These are phyloP conservation scores for Sicyos edulis DNA, from an alignment of 306 rosid species.

Conservation along the genomic window DNA sequence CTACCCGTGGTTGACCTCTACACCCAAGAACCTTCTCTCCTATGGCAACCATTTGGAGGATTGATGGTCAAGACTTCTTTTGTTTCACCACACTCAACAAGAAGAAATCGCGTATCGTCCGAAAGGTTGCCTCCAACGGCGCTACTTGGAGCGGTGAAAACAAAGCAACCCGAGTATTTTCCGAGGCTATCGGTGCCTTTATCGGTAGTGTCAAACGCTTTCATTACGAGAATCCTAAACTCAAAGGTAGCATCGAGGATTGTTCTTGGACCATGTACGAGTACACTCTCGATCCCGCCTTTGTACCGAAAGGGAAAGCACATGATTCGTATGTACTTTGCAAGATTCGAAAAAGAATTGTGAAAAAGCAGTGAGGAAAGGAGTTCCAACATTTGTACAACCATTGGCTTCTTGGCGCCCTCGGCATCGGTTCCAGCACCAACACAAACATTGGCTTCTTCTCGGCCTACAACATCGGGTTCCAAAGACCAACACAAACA, in stretches of 20 bases:
- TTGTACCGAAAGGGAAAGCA: background rate
- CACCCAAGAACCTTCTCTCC: background rate
- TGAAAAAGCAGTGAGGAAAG: background rate
- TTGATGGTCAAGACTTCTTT: background rate
- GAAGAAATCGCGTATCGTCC: background rate
- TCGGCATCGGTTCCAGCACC: too few relatives aligned
- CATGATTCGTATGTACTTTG: background rate
- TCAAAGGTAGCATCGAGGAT: background rate
- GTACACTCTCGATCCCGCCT: background rate
- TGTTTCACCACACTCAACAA: background rate
- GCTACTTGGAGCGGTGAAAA: background rate
- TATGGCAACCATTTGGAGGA: background rate
- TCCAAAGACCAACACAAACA: too few relatives aligned
- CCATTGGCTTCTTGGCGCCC: too few relatives aligned
- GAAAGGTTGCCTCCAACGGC: background rate
- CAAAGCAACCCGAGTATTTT: background rate
- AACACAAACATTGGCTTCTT: too few relatives aligned
- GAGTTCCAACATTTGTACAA: accelerated
- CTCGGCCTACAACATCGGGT: too few relatives aligned
- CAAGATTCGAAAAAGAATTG: background rate
- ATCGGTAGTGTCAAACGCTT: background rate
- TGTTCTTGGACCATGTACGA: background rate
- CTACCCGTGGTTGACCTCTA: background rate
- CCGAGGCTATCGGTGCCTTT: background rate
- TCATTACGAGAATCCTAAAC: background rate